These are phyloP conservation scores for Naganishia kalamii DNA, from an alignment of 768 basidiomycete genomes.

Conservation along the genomic window DNA sequence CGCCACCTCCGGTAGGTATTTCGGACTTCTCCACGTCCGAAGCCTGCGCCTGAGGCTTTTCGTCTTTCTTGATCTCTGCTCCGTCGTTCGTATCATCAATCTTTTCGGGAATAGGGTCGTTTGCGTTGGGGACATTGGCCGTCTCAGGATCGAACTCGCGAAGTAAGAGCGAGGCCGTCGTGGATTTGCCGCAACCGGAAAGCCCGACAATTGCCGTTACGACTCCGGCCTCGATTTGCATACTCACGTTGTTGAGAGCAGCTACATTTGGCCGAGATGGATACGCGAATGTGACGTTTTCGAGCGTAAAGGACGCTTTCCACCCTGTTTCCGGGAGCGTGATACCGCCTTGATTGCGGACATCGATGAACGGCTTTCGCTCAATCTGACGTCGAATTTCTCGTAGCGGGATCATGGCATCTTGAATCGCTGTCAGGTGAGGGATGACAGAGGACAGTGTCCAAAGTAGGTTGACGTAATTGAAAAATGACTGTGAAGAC, in stretches of 20 bases:
- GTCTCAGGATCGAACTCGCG: slow-evolving; percentile 40
- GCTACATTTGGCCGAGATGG: slow-evolving; percentile 35
- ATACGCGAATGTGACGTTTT: slow-evolving; percentile 41
- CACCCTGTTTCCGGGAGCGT: slow-evolving; percentile 16
- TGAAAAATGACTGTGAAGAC: slow-evolving; percentile 31
- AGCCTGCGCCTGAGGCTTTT: too few species aligned
- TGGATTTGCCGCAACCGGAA: slow-evolving; percentile 42
- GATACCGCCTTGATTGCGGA: slow-evolving; percentile 28
- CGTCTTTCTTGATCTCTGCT: background rate
- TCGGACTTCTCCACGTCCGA: background rate
- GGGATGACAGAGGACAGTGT: slow-evolving; percentile 33
- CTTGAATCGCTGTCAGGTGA: slow-evolving; percentile 32
- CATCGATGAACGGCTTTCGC: slow-evolving; percentile 37
- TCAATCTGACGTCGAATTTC: slow-evolving; percentile 38
- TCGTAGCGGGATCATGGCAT: slow-evolving; percentile 28
- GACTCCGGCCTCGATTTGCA: slow-evolving; percentile 33
- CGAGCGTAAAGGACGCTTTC: slow-evolving; percentile 36
- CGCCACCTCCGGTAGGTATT: background rate
- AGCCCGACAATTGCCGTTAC: slow-evolving; percentile 44
- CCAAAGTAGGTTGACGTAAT: slow-evolving; percentile 15
- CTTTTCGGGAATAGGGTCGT: slow-evolving; percentile 18
- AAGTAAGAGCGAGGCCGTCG: slow-evolving; percentile 36
- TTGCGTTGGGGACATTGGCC: slow-evolving; percentile 21
- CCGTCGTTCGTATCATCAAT: background rate
- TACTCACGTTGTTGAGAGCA: slow-evolving; percentile 32